These are phyloP conservation scores for Backusella tuberculispora DNA, from an alignment of 192 early-diverging fungal genomes.

Conservation along the genomic window DNA sequence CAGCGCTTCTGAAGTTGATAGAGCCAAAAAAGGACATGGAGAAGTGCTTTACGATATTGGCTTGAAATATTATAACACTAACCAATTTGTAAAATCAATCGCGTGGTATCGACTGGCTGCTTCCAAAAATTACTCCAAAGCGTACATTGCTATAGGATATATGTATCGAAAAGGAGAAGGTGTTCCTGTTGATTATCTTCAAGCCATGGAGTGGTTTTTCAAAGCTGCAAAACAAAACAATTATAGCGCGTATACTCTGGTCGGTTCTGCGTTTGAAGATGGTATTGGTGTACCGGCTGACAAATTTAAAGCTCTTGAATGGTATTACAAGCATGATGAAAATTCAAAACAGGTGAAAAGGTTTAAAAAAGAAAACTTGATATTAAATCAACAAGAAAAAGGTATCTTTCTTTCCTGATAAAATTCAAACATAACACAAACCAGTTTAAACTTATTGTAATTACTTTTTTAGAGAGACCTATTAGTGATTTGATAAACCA, in stretches of 20 bases:
- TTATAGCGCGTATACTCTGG: neutral
- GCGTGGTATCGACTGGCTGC: neutral
- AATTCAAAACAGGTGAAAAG: slow-evolving; percentile 3
- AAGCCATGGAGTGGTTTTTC: slow-evolving; percentile 5
- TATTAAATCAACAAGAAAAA: slow-evolving; percentile 4
- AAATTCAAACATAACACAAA: no score
- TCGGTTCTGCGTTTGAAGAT: neutral
- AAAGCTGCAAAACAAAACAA: neutral
- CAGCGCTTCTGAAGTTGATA: neutral
- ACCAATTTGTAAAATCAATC: slow-evolving; percentile 1
- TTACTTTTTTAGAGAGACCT: neutral
- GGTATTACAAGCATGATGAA: neutral
- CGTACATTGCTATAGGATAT: neutral
- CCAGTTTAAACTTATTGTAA: neutral
- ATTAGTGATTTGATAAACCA: slow-evolving; percentile 3
- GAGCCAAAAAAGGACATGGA: neutral
- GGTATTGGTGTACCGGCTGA: neutral
- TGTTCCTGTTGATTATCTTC: slow-evolving; percentile 9
- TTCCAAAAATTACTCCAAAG: neutral
- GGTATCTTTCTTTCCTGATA: neutral
- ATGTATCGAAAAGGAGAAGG: slow-evolving; percentile 7
- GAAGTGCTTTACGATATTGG: neutral
- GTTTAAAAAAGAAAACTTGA: slow-evolving; percentile 1
- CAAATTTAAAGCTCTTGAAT: slow-evolving; percentile 6
- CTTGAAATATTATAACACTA: neutral